Evolutionary conservation across 2,329 filamentous ascomycete species (phyloP).

Genomic region (Cladosporium sp.): DNA sequence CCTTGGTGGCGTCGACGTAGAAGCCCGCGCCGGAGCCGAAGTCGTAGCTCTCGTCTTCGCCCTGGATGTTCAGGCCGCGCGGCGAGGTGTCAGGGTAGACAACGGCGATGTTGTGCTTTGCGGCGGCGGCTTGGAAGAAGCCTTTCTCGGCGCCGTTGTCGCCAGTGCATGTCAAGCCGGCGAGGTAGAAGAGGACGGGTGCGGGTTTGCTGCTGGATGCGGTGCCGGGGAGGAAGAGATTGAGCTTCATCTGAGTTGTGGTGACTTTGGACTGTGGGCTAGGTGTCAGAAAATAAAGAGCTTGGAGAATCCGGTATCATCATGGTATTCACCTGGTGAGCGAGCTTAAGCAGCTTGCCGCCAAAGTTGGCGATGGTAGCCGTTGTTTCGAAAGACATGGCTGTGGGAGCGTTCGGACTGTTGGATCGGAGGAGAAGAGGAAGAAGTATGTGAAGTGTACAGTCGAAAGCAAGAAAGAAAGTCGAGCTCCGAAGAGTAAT

Average conservation of each 20-base stretch:
- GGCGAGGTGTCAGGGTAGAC: conserved; percentile 94
- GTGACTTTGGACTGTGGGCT: conserved; percentile 59
- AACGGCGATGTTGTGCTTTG: conserved; percentile 77
- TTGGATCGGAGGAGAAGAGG: not conserved
- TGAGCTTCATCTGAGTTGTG: conserved; percentile 83
- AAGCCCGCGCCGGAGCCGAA: conserved; percentile 91
- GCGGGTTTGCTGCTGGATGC: conserved; percentile 57
- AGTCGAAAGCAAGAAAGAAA: not conserved
- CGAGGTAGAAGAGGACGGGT: conserved; percentile 87
- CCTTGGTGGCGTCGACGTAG: conserved; percentile 78
- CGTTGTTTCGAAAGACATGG: conserved; percentile 82
- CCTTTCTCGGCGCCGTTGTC: conserved; percentile 73
- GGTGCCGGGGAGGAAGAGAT: conserved; percentile 80
- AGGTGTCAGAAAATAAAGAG: not conserved
- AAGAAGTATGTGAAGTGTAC: not conserved
- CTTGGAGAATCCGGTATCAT: no score
- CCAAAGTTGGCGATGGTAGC: conserved; percentile 87
- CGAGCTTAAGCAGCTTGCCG: conserved; percentile 89
- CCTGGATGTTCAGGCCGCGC: conserved; percentile 68
- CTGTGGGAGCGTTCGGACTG: conserved; percentile 16
- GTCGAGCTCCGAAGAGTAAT: not conserved
- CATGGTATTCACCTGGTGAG: conserved; percentile 49
- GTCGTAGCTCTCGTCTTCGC: conserved; percentile 84
- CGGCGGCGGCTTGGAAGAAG: conserved; percentile 82
- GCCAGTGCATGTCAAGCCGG: conserved; percentile 88